phyloP scores from a whole-genome alignment of 345 rosid species.

The Pistacia atlantica region DNA sequence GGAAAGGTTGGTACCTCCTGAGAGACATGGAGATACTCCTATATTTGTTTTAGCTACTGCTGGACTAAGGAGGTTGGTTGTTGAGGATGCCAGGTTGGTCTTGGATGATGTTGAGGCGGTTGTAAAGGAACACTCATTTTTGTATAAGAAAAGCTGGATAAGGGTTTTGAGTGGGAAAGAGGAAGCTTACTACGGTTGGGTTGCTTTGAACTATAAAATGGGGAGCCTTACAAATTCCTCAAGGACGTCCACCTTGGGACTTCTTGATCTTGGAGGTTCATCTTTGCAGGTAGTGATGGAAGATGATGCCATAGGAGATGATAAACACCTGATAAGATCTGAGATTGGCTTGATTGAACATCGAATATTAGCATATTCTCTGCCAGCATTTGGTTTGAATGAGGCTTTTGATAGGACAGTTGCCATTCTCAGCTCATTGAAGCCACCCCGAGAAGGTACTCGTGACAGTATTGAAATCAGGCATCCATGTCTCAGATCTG shows the following conservation, averaged over 20 bases:
- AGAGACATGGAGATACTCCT: slow-evolving; percentile 48
- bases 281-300: slow-evolving; percentile 61
- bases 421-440: slow-evolving; percentile 34
- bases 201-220: slow-evolving; percentile 58
- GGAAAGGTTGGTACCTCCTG: slow-evolving; percentile 46
- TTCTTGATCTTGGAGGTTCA: slow-evolving; percentile 70
- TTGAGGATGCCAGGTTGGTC: slow-evolving; percentile 39
- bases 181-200: slow-evolving; percentile 74
- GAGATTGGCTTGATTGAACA: slow-evolving; percentile 36
- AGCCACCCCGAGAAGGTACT: slow-evolving; percentile 12
- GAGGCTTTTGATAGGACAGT: slow-evolving; percentile 63
- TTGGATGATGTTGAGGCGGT: slow-evolving; percentile 47
- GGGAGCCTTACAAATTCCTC: slow-evolving; percentile 44
- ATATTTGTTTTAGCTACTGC: slow-evolving; percentile 66
- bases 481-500: slow-evolving; percentile 60
- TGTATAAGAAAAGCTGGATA: slow-evolving; percentile 42
- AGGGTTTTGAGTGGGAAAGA: slow-evolving; percentile 61
- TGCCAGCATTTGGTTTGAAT: slow-evolving; percentile 54
- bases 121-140: slow-evolving; percentile 42
- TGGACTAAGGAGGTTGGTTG: slow-evolving; percentile 48
- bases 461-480: slow-evolving; percentile 26
- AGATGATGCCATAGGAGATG: slow-evolving; percentile 30
- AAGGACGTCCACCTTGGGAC: slow-evolving; percentile 41
- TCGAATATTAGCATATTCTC: slow-evolving; percentile 46
- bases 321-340: slow-evolving; percentile 35